phyloP scores from a whole-genome alignment of 768 basidiomycete genomes.

The Dentipellis fragilis region DNA sequence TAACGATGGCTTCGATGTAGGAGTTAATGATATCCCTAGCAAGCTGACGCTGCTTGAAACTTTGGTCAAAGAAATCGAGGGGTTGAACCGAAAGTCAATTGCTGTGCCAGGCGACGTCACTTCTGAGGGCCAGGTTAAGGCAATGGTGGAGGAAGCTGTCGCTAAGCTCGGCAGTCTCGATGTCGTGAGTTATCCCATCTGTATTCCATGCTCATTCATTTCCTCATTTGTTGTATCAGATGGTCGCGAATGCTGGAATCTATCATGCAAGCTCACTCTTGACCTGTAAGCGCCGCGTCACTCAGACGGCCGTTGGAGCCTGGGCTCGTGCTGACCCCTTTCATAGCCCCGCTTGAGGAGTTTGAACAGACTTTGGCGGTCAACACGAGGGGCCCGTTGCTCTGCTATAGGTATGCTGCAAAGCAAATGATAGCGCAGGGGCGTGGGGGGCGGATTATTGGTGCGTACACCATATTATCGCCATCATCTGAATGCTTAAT shows the following conservation, averaged over 20 bases:
- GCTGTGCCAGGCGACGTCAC: neutral
- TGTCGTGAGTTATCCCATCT: too few species aligned
- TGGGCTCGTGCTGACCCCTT: neutral
- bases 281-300: too few species aligned
- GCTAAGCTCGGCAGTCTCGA: too few species aligned
- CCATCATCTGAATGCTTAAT: too few species aligned
- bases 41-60: neutral
- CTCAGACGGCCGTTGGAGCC: neutral
- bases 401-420: constrained; percentile 16
- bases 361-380: constrained; percentile 11
- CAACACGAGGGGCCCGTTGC: constrained; percentile 13
- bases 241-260: too few species aligned
- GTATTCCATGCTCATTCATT: too few species aligned
- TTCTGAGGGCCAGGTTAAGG: neutral
- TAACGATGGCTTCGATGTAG: constrained; percentile 35
- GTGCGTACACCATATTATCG: constrained; percentile 1
- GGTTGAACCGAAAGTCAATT: neutral
- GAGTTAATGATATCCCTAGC: constrained; percentile 27
- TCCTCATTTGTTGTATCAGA: too few species aligned
- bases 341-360: constrained; percentile 15
- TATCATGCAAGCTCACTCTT: too few species aligned
- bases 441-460: constrained; percentile 17
- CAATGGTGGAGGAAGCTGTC: too few species aligned
- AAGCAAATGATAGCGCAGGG: constrained; percentile 18
- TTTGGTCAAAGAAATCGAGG: neutral